A percentile compares a stretch with the other conserved stretches of the same genome.
Conservation (phyloP, 2,329 filamentous ascomycete species). For the Cytospora leucostoma region DNA sequence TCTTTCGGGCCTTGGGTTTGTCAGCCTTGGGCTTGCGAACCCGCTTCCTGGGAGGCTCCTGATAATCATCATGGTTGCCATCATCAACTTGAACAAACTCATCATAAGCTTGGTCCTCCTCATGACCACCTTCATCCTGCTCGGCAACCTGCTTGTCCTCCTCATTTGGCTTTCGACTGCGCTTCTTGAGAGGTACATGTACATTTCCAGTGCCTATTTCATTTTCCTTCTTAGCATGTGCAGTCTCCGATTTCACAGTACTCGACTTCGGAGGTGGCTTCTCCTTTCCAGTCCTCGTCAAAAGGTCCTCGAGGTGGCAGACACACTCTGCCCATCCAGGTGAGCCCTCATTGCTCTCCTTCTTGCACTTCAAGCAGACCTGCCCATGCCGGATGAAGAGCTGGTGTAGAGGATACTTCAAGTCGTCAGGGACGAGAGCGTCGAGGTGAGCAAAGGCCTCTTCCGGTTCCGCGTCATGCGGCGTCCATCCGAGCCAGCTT, state of each 20-base stretch:
- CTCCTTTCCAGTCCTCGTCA: constrained; percentile 35
- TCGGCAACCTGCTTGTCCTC: neutral
- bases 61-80: neutral
- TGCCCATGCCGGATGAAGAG: constrained; percentile 57
- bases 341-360: constrained; percentile 57
- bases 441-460: constrained; percentile 57
- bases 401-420: constrained; percentile 59
- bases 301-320: constrained; percentile 46
- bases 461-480: constrained; percentile 44
- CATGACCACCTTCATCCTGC: no score
- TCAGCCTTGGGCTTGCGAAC: neutral
- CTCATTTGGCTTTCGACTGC: constrained; percentile 2
- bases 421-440: constrained; percentile 49
- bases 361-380: constrained; percentile 49
- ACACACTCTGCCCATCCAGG: constrained; percentile 60
- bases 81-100: neutral
- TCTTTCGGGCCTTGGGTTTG: neutral
- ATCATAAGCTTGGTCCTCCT: no score
- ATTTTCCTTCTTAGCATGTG: neutral
- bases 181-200: neutral
- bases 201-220: neutral
- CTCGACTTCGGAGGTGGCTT: constrained; percentile 4
- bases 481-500: constrained; percentile 58
- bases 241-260: neutral
- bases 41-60: neutral